These are phyloP conservation scores for Alternaria triticimaculans DNA, from an alignment of 2,329 filamentous ascomycete genomes.

Conservation along the genomic window DNA sequence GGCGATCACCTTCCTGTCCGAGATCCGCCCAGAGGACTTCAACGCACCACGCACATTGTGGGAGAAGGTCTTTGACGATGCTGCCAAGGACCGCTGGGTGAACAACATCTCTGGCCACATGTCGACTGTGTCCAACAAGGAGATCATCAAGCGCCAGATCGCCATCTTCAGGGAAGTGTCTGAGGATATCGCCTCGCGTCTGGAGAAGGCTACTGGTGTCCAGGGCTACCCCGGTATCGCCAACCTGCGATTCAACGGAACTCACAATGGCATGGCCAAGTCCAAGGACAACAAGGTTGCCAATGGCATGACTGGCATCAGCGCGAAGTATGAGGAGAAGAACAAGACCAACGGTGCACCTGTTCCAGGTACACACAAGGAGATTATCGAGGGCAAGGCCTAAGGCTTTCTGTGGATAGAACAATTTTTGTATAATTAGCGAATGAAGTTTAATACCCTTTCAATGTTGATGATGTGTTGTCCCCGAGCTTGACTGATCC, in stretches of 20 bases:
- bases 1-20: conserved; percentile 59
- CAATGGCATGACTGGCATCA: conserved; percentile 53
- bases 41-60: conserved; percentile 64
- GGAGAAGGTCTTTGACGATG: conserved; percentile 68
- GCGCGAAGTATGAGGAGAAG: conserved; percentile 30
- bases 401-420: neutral
- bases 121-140: conserved; percentile 62
- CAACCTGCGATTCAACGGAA: conserved; percentile 64
- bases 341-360: conserved; percentile 55
- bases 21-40: conserved; percentile 62
- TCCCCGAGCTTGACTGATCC: neutral
- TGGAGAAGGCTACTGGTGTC: conserved; percentile 69
- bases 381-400: conserved; percentile 1
- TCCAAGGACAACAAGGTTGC: conserved; percentile 55
- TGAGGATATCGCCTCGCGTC: conserved; percentile 61
- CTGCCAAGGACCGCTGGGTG: conserved; percentile 64
- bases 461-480: neutral
- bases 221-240: conserved; percentile 66
- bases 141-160: conserved; percentile 69
- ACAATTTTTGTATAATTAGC: neutral
- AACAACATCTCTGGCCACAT: conserved; percentile 68
- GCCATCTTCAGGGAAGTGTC: conserved; percentile 70
- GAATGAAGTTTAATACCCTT: neutral
- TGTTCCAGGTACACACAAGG: conserved; percentile 45
- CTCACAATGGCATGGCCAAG: conserved; percentile 66